Base-by-base conservation (phyloP, 2,329 filamentous ascomycete genomes). In the Tolypocladium pustulatum region DNA sequence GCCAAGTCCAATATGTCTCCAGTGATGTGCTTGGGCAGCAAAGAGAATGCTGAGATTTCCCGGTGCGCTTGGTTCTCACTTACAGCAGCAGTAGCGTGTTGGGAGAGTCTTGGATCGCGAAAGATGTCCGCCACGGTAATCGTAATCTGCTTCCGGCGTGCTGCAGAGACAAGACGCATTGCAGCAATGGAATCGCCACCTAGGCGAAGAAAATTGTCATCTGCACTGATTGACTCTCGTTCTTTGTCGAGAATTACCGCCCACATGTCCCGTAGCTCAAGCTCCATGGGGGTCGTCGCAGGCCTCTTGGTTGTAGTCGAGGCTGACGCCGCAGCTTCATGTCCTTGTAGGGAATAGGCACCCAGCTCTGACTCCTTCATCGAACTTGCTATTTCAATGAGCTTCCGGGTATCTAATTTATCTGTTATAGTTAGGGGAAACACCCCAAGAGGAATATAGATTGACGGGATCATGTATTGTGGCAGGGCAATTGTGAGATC, bases 161-260 rank as follows among this genome's bases (percentile, higher is more conserved):
- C 58, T 10, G 25, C 25, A 20, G 55, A 54, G 4, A 61, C 58
- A 27, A 63, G 56, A 3, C 55, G 57, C 56, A 63, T 63, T 4
- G 64, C 64, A 25, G 55, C 60, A 34, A 67, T 63, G 12, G 65
- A 66, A 78, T 84, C 34, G 61, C 59, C 4, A 74, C 75, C 1
- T 73, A 62, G 38, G 12, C 57, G 52, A n/a, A 64, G 46, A 22
- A 65, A 62, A 54, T 57, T 61, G 37, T 63, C 61, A 56, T 61
- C 53, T 17, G 55, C 53, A 13, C 58, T 58, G 32, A 66, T 65
- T 15, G 54, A 56, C 17, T 62, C 57, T 1, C 49, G 27, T 1
- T 56, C 34, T 2, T 62, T 36, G 10, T 36, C 52, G 15, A 65
- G 57, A 10, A 64, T 55, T 25, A 52, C 37, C 25, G 64, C 62